Evolutionary conservation across 805 yeast genomes (phyloP), one percentile per base, ranked within the genome.

Genomic region (Wickerhamiella azyma): DNA sequence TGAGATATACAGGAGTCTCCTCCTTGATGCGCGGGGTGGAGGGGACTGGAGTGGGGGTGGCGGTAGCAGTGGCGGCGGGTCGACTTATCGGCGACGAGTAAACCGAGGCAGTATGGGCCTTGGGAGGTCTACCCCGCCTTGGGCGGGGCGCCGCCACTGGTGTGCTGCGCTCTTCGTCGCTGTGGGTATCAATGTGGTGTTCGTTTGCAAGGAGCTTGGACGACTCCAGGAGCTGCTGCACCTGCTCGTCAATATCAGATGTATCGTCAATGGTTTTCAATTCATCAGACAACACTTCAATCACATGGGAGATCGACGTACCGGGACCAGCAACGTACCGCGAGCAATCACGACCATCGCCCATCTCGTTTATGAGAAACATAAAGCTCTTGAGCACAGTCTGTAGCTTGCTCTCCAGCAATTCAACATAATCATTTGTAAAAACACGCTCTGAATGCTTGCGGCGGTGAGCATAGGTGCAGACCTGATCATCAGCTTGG

Each of bases 381-480:
- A 45, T 45, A 35, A 45, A 45, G 17, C 44, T 36, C 32, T 39
- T 33, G 24, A 45, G 11, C n/a, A 45, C 48, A 11, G 33, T 39
- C 36, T 45, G 41, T 16, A 45, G 37, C 14, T 40, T 39, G 29
- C 36, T 19, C 35, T 45, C 48, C 14, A 45, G 29, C 33, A 39
- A 14, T 33, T 39, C 48, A 7, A 45, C 48, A 26, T 45, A 45
- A 11, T 39, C 48, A 9, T 26, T 35, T 32, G 40, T 40, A 13
- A 45, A 40, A 4, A 40, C 44, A 3, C 44, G 35, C 28, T 39
- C 48, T n/a, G 28, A n/a, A 5, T 45, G 43, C 30, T 39, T 39
- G 19, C 41, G 19, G 21, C 41, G 39, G 24, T 45, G 48, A 13
- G 48, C 37, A 26, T 39, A 45, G 26, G 48, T 45, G 39, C 48